Evolutionary conservation across 176 grass and related monocot genomes (phyloP).

Genomic region (Chloris gayana): DNA sequence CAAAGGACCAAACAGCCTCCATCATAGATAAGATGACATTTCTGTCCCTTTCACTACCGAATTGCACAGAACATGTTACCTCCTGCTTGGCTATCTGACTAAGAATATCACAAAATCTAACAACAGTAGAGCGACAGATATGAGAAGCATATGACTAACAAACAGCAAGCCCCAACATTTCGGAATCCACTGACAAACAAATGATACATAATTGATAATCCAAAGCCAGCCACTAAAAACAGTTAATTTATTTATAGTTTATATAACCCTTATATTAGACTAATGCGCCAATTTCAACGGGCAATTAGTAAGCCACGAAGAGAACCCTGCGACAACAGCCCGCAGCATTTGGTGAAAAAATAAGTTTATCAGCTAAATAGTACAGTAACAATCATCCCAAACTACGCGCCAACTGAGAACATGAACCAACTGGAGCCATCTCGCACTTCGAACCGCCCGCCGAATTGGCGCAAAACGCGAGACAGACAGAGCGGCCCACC

Average conservation of each 20-base stretch:
- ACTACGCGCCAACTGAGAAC: neutral
- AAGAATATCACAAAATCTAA: neutral
- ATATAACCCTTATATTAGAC: too few species aligned
- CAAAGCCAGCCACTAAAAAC: neutral
- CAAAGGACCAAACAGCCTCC: neutral
- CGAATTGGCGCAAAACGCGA: neutral
- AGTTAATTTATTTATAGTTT: neutral
- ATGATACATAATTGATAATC: too few species aligned
- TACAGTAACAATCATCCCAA: neutral
- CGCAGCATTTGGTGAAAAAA: slow-evolving; percentile 3
- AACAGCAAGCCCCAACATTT: neutral
- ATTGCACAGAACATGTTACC: neutral
- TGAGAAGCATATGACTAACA: neutral
- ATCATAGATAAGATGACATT: neutral
- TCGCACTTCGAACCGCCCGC: neutral
- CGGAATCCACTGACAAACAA: neutral
- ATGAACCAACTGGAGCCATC: neutral
- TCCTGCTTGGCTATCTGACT: neutral
- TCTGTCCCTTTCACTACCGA: neutral
- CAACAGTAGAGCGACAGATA: neutral
- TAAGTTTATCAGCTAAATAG: neutral
- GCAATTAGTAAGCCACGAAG: too few species aligned
- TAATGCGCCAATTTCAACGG: neutral
- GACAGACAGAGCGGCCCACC: neutral
- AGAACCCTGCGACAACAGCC: neutral